Conservation (phyloP, 2,329 filamentous ascomycete genomes). For the Exophiala aquamarina region DNA sequence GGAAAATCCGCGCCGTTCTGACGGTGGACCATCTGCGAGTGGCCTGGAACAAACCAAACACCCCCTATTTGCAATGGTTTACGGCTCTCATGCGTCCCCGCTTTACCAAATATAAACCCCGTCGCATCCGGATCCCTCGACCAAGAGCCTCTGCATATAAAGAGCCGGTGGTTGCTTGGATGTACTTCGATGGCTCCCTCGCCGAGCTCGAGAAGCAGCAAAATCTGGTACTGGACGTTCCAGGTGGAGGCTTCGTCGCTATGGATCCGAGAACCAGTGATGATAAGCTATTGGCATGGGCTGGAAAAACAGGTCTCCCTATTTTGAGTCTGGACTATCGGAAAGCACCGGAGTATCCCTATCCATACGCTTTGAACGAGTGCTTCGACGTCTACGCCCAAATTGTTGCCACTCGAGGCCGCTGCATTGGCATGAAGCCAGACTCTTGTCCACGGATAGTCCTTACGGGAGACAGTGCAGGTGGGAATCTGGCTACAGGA, state of each 20-base stretch:
- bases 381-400: conserved; percentile 83
- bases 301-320: conserved; percentile 82
- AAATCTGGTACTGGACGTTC: conserved; percentile 82
- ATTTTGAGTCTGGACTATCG: conserved; percentile 88
- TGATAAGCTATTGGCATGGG: conserved; percentile 91
- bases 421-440: conserved; percentile 73
- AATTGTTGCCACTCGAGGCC: conserved; percentile 69
- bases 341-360: conserved; percentile 81
- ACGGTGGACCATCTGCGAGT: conserved; percentile 90
- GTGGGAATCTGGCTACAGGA: conserved; percentile 76
- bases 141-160: conserved; percentile 78
- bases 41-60: conserved; percentile 92
- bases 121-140: conserved; percentile 79
- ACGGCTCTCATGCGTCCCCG: conserved; percentile 73
- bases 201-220: conserved; percentile 73
- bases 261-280: conserved; percentile 96
- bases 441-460: conserved; percentile 65
- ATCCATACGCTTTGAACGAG: conserved; percentile 82
- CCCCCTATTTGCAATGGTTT: conserved; percentile 76
- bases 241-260: conserved; percentile 91
- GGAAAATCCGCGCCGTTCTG: conserved; percentile 80
- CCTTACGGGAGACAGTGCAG: conserved; percentile 77
- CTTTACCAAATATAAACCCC: conserved; percentile 76
- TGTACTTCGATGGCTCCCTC: conserved; percentile 90
- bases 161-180: conserved; percentile 80